Conservation (phyloP, 176 grass and related monocot genomes). For the Pharus latifolius region DNA sequence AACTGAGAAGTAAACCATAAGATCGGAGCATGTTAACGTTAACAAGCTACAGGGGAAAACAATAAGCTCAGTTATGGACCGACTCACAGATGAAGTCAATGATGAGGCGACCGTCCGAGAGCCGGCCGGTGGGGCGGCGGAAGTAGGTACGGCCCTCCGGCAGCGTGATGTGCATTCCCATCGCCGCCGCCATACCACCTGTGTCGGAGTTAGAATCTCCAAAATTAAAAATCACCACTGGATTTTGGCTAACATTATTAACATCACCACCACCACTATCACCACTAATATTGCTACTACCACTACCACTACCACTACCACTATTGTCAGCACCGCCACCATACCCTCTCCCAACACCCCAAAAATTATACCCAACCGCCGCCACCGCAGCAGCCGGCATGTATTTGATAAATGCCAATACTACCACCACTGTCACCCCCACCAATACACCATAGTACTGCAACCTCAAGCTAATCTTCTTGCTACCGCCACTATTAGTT, state of each 20-base stretch:
- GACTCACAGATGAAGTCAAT: conserved; percentile 88
- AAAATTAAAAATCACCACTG: conserved; percentile 74
- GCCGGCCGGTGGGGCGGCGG: conserved; percentile 37
- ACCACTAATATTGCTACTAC: neutral
- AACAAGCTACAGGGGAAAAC: neutral
- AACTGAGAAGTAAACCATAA: neutral
- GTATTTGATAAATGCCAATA: conserved; percentile 28
- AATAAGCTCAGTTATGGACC: neutral
- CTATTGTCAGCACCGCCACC: too few species aligned
- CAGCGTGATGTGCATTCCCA: conserved; percentile 33
- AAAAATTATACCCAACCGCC: conserved; percentile 3
- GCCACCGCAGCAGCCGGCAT: conserved; percentile 4
- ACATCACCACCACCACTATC: neutral
- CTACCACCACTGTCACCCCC: neutral
- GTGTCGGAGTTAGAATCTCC: conserved; percentile 97
- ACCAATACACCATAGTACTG: conserved; percentile 34
- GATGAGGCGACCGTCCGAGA: conserved; percentile 81
- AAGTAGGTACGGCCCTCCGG: conserved; percentile 58
- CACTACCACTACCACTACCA: neutral
- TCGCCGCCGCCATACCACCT: conserved; percentile 47
- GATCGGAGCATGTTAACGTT: neutral
- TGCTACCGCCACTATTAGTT: neutral
- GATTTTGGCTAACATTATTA: neutral
- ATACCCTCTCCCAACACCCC: neutral
- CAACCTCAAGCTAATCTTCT: conserved; percentile 23